phyloP scores from a whole-genome alignment of 352 stramenopile genomes.

The Pythium rishiriense region DNA sequence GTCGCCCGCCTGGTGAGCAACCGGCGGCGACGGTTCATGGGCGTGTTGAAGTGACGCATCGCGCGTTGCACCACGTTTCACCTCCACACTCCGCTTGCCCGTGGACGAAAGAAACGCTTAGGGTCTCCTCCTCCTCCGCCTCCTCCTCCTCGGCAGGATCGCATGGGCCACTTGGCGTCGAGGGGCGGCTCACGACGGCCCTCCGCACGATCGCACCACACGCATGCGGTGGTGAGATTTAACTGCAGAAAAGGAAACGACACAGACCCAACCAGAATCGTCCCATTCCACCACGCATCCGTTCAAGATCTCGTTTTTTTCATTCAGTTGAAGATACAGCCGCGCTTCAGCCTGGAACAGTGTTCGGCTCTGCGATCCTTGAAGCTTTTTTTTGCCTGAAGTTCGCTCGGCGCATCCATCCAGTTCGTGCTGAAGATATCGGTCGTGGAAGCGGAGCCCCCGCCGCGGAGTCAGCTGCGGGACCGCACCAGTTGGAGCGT shows the following conservation, averaged over 20 bases:
- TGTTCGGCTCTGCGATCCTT: constrained; percentile 18
- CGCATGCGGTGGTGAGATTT: neutral
- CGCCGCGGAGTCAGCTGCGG: constrained; percentile 10
- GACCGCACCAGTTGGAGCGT: neutral
- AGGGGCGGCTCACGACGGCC: too few species aligned
- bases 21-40: neutral
- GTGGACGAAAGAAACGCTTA: neutral
- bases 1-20: neutral
- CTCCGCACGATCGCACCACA: neutral
- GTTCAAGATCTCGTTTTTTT: neutral
- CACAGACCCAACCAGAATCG: neutral
- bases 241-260: neutral
- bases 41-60: constrained; percentile 21
- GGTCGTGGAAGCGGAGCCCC: neutral
- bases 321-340: neutral
- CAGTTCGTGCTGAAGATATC: neutral
- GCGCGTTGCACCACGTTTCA: constrained; percentile 9
- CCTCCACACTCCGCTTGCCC: neutral
- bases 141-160: neutral
- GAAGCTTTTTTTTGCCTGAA: neutral
- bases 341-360: neutral
- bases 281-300: neutral
- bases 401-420: neutral
- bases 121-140: neutral
- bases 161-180: neutral